Percentiles rank a stretch among this genome's conserved stretches.
These are phyloP conservation scores for Colletotrichum tropicale DNA, from an alignment of 2,329 filamentous ascomycete species.

Conservation along the genomic window DNA sequence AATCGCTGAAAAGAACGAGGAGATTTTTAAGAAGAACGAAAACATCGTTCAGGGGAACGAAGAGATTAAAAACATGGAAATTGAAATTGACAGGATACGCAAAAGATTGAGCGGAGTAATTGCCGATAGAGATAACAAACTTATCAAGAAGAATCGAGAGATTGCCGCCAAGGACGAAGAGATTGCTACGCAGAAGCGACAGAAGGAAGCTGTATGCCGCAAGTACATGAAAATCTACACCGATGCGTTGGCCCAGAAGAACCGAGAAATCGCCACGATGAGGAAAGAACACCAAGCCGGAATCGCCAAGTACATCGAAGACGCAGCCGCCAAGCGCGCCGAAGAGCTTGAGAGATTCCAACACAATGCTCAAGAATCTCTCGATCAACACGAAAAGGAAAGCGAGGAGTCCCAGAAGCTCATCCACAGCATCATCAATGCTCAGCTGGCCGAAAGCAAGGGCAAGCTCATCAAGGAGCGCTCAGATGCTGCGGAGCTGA, in stretches of 20 bases:
- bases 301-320: background rate
- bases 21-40: too few relatives aligned
- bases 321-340: background rate
- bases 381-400: background rate
- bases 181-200: background rate
- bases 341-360: background rate
- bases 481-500: background rate
- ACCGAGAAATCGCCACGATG: background rate
- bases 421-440: background rate
- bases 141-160: background rate
- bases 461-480: background rate
- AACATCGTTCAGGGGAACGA: too few relatives aligned
- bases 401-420: background rate
- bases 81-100: too few relatives aligned
- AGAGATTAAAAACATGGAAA: too few relatives aligned
- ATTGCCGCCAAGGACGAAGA: background rate
- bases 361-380: background rate
- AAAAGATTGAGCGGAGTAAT: too few relatives aligned
- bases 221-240: background rate
- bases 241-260: background rate
- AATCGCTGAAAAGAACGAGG: too few relatives aligned
- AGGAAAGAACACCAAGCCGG: background rate
- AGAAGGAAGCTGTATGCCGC: background rate
- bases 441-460: background rate
- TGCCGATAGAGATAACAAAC: too few relatives aligned